These are phyloP conservation scores for Coemansia javaensis DNA, from an alignment of 192 early-diverging fungal genomes.

Conservation along the genomic window DNA sequence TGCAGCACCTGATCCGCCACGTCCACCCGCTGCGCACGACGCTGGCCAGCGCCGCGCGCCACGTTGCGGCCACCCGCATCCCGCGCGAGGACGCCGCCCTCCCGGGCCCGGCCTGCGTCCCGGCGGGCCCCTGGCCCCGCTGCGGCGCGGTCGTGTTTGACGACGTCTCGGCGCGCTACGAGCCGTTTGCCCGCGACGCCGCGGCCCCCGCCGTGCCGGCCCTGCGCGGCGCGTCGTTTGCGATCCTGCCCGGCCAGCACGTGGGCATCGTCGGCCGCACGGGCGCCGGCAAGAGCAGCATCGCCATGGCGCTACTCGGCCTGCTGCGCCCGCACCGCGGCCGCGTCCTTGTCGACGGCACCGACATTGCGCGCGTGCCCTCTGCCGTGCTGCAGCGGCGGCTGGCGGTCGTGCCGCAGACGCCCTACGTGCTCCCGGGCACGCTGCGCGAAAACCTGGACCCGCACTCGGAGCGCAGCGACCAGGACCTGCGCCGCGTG, in stretches of 20 bases:
- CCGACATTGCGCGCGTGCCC: slow-evolving; percentile 64
- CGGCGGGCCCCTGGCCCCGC: slow-evolving; percentile 47
- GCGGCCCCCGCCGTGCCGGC: too few species aligned
- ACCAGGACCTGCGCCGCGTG: slow-evolving; percentile 64
- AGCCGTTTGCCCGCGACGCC: too few species aligned
- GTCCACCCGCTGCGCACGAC: slow-evolving; percentile 15
- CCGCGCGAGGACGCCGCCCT: neutral
- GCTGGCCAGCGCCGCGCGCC: slow-evolving; percentile 5
- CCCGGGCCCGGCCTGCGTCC: too few species aligned
- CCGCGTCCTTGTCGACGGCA: slow-evolving; percentile 65
- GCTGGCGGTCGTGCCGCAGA: slow-evolving; percentile 87
- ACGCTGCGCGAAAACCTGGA: slow-evolving; percentile 85
- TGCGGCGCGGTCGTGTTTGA: slow-evolving; percentile 55
- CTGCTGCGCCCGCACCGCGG: slow-evolving; percentile 48
- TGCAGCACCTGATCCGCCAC: slow-evolving; percentile 39
- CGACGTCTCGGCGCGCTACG: slow-evolving; percentile 57
- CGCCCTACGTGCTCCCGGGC: slow-evolving; percentile 63
- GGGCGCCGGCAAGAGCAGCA: slow-evolving; percentile 68
- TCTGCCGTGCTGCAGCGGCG: slow-evolving; percentile 58
- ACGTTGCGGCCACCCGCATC: slow-evolving; percentile 5
- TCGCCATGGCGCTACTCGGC: slow-evolving; percentile 67
- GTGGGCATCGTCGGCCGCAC: slow-evolving; percentile 84
- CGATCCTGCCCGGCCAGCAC: slow-evolving; percentile 60
- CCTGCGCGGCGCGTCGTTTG: slow-evolving; percentile 56
- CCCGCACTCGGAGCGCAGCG: slow-evolving; percentile 58